A percentile compares a stretch with the other conserved stretches of the same genome.
Evolutionary conservation across 345 rosid genomes (phyloP).

Genomic region (Citrus glauca): DNA sequence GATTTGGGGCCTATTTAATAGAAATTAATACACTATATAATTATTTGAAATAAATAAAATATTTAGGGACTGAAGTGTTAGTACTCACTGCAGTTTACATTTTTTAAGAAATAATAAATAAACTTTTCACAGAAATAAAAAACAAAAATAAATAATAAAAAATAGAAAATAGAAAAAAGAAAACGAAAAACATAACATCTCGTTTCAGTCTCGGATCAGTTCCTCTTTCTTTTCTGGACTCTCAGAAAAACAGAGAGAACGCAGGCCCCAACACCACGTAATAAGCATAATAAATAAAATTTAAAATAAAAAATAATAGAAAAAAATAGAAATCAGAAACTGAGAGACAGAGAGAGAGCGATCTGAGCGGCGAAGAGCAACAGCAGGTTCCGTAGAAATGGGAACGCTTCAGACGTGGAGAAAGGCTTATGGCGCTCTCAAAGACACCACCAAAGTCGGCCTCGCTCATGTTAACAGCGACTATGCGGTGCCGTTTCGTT

Average conservation of each 20-base stretch:
- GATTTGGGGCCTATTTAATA: not conserved
- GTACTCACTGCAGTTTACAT: not conserved
- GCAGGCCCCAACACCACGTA: constrained; percentile 29
- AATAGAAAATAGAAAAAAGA: not conserved
- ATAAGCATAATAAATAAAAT: not conserved
- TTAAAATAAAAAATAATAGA: not conserved
- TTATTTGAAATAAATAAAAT: not conserved
- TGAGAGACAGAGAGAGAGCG: constrained; percentile 9
- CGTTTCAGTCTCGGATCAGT: not conserved
- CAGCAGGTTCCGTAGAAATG: constrained; percentile 51
- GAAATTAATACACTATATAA: not conserved
- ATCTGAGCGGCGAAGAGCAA: constrained; percentile 13
- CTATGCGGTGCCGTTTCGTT: constrained; percentile 56
- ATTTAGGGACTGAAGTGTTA: not conserved
- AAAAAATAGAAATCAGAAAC: not conserved
- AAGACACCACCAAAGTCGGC: constrained; percentile 98
- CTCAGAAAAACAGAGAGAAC: not conserved
- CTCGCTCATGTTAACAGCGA: constrained; percentile 99
- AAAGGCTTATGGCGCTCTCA: constrained; percentile 92
- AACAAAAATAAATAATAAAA: too few species aligned
- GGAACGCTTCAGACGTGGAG: constrained; percentile 97
- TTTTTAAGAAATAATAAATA: not conserved
- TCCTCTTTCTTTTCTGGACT: not conserved
- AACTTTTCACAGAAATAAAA: not conserved
- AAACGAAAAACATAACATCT: not conserved